These are phyloP conservation scores for Oidiodendron maius DNA, from an alignment of 495 filamentous ascomycete genomes.

Conservation along the genomic window DNA sequence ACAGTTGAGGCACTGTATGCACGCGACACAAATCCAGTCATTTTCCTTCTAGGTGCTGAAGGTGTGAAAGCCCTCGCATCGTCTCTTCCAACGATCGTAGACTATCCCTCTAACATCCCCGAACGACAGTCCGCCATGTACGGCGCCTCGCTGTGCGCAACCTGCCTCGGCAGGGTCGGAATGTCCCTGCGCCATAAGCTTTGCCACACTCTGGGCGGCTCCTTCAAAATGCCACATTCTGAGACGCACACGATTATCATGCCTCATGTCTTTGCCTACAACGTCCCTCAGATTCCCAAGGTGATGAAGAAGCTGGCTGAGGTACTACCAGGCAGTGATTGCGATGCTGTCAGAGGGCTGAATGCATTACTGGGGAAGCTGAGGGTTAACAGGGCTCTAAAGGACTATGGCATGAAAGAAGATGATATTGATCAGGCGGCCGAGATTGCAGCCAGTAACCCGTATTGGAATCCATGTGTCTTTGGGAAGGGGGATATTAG, in stretches of 20 bases:
- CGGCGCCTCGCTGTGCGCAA: constrained; percentile 62
- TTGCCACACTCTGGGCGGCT: constrained; percentile 62
- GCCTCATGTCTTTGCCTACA: constrained; percentile 63
- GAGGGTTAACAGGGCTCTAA: constrained; percentile 51
- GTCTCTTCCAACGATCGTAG: constrained; percentile 51
- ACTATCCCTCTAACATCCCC: constrained; percentile 37
- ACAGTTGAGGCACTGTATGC: constrained; percentile 63
- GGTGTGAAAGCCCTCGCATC: constrained; percentile 47
- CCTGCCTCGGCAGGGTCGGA: constrained; percentile 57
- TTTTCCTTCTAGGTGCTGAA: constrained; percentile 51
- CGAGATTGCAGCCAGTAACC: constrained; percentile 57
- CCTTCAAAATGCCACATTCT: constrained; percentile 64
- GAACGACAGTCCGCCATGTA: constrained; percentile 56
- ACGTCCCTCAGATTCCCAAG: constrained; percentile 55
- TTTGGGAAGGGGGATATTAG: constrained; percentile 52
- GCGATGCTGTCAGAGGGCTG: constrained; percentile 52
- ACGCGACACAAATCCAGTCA: constrained; percentile 54
- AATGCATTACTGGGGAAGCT: constrained; percentile 53
- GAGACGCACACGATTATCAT: constrained; percentile 65
- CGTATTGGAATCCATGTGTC: constrained; percentile 58
- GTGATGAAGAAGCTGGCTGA: constrained; percentile 52
- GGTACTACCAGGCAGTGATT: constrained; percentile 52
- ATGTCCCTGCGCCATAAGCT: constrained; percentile 71
- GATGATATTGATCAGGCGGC: constrained; percentile 61
- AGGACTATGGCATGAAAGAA: constrained; percentile 58